Evolutionary conservation across 2,329 filamentous ascomycete species (phyloP), one percentile per base, ranked within the genome.

Genomic region (Aspergillus sp.): DNA sequence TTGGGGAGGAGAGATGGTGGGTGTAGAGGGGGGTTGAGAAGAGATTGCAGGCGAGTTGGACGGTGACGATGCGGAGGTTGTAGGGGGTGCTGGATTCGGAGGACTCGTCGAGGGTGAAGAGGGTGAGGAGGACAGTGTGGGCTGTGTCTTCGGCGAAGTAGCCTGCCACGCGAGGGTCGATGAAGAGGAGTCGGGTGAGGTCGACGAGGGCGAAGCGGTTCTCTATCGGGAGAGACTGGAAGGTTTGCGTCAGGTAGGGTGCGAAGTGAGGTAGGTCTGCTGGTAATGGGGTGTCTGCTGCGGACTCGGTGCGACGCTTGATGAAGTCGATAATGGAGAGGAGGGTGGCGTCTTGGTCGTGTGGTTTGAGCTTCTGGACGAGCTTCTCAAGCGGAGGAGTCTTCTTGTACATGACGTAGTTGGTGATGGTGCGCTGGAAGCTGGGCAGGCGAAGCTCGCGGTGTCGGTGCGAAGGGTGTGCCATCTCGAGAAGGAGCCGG

Each of bases 31-130:
- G 83, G 1, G 88, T 88, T 0, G 85, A 87, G 76, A 96, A 96
- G 43, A 96, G 79, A 68, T 96, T 97, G 76, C 91, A 96, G 1
- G 86, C 83, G 68, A 93, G 83, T 65, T 97, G 93, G 21, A 96
- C 76, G 0, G 91, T 89, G 2, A 96, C 84, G 2, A 96, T 84
- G 12, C 91, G 87, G 1, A 96, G 82, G 2, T 89, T 87, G 70
- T 97, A 97, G 0, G 91, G 91, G 41, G 87, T 90, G 1, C 78
- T 73, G 8, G 77, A 69, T 39, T 46, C 21, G 11, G 17, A 3
- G 8, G 25, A 25, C 33, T 84, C 79, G 6, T 77, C 57, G 19
- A 56, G 37, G 45, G 91, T 75, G n/a, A 74, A 68, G 2, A 96
- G 74, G 0, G 83, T 78, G 35, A 81, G 70, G 14, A 93, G 77